Percentiles rank a stretch among this genome's conserved stretches.
These are phyloP conservation scores for Pilasporangium apinafurcum DNA, from an alignment of 352 stramenopile species.

Conservation along the genomic window DNA sequence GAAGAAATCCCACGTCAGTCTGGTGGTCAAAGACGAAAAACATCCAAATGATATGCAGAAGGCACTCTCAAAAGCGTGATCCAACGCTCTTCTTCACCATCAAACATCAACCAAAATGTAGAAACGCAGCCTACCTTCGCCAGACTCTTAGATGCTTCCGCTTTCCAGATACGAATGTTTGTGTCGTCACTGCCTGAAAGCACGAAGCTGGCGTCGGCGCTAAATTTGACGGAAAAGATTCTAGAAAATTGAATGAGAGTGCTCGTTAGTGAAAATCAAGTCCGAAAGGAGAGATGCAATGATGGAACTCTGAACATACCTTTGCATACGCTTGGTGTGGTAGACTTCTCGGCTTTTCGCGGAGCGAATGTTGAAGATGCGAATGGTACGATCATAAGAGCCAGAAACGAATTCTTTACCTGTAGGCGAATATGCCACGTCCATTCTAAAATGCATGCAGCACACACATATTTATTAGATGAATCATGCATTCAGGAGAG, in stretches of 20 bases:
- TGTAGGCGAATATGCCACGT: slow-evolving; percentile 96
- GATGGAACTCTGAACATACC: slow-evolving; percentile 29
- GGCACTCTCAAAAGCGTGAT: too few species aligned
- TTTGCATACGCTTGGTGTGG: slow-evolving; percentile 99
- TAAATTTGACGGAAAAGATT: slow-evolving; percentile 86
- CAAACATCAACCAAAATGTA: too few species aligned
- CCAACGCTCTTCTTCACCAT: too few species aligned
- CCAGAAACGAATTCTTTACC: slow-evolving; percentile 97
- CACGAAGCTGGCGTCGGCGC: slow-evolving; percentile 92
- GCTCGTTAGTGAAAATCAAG: neutral
- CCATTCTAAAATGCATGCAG: slow-evolving; percentile 88
- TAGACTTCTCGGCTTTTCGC: slow-evolving; percentile 92
- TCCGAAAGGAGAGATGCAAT: neutral
- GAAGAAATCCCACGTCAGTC: neutral
- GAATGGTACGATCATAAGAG: slow-evolving; percentile 97
- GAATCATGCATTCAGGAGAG: neutral
- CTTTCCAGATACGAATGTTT: slow-evolving; percentile 99
- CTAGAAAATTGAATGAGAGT: too few species aligned
- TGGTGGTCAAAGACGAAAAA: neutral
- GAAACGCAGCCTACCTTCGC: slow-evolving; percentile 67
- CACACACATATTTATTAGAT: neutral
- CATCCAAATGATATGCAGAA: too few species aligned
- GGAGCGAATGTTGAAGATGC: slow-evolving; percentile 92
- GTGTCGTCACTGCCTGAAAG: slow-evolving; percentile 98
- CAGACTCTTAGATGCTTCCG: slow-evolving; percentile 91